Base-by-base conservation (phyloP, 176 grass and related monocot genomes). In the Stipa capillata region DNA sequence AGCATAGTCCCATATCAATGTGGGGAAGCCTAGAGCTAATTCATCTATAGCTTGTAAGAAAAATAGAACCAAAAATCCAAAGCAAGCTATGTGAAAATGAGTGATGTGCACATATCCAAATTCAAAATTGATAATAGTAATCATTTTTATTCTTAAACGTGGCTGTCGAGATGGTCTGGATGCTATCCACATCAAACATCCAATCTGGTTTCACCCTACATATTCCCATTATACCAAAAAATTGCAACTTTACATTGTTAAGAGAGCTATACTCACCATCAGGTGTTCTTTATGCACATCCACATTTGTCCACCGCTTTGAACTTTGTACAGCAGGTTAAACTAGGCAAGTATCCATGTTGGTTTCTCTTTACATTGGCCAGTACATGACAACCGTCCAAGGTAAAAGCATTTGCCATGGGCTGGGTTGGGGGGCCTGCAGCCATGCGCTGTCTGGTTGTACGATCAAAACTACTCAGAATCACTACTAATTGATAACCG, bases 391-490 rank as follows among this genome's bases (percentile, higher is more conserved):
- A 78, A 60, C 56, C 12, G 29, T 63, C 66, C 24, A 45, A 47
- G 56, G 65, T 77, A 78, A 36, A 54, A 87, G 62, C 28, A n/a
- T n/a, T n/a, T n/a, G n/a, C n/a, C n/a, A n/a, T n/a, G n/a, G n/a
- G n/a, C n/a, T n/a, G n/a, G n/a, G n/a, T n/a, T n/a, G n/a, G n/a
- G n/a, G n/a, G n/a, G n/a, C n/a, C n/a, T n/a, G n/a, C n/a, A n/a
- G n/a, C n/a, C n/a, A n/a, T n/a, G n/a, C n/a, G n/a, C n/a, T n/a
- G n/a, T n/a, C n/a, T n/a, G n/a, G n/a, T n/a, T n/a, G n/a, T n/a
- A n/a, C n/a, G n/a, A n/a, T n/a, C 63, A 70, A 14, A 78, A 66
- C 85, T 93, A 91, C 85, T 88, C 88, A 8, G 89, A 91, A 61
- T 97, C 94, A 44, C 57, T 86, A 66, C 88, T 77, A 69, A 91